Evolutionary conservation across 495 filamentous ascomycete species (phyloP), one percentile per base, ranked within the genome.

Genomic region (Podospora tetraspora): DNA sequence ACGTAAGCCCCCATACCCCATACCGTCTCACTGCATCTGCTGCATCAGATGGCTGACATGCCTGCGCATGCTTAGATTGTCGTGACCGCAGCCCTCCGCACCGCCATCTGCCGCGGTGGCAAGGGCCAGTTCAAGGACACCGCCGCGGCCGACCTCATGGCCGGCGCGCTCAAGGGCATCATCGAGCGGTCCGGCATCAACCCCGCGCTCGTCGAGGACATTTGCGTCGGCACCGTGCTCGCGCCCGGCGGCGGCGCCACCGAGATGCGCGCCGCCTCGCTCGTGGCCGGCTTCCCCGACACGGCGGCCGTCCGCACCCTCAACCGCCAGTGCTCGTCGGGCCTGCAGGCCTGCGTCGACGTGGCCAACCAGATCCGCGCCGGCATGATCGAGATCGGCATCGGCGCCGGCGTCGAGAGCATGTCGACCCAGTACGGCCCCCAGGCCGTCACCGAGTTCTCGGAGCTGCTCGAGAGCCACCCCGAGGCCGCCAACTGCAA

Each of bases 91-190:
- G 92, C 92, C 70, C 91, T 97, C 75, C 93, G 95, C 65, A 96
- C 93, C 21, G 87, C 95, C 67, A 88, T 97, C 76, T 96, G 92
- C 64, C 96, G 92, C 82, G 95, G 93, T 73, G 92, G 93, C 71
- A 92, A 93, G 81, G 95, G 95, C 73, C 87, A 85, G 32, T 95
- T 99, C 85, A 98, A 98, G 86, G 96, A 99, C 80, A 97, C 94
- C 19, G 82, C 85, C 8, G 91, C 90, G 5, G 85, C 91, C 23
- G 94, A 99, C 77, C 84, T 99, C 68, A 90, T 99, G 74, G 89
- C 87, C 43, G 92, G 92, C 73, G 88, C 92, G 66, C 89, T 97
- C 79, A 87, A 86, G 79, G 90, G 86, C 62, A 84, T 99, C 64
- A 83, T 97, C 77, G 80, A 89, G 34, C 91, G 92, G 73, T 97